Base-by-base conservation (phyloP, 2,329 filamentous ascomycete genomes). In the Cadophora sp. region DNA sequence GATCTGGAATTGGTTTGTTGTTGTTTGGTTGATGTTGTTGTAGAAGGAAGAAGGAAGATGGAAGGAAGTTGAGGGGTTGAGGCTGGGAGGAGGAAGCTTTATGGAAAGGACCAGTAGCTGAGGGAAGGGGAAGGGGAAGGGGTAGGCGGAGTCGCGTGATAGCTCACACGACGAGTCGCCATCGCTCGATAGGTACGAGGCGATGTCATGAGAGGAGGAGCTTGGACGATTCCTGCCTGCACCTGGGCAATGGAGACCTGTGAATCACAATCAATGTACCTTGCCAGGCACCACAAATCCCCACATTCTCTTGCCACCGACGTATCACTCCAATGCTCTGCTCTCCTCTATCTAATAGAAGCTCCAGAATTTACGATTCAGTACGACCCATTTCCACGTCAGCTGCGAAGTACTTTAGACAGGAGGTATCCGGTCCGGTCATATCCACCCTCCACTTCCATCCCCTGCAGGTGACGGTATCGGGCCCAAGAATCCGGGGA, bases 291-390 rank as follows among this genome's bases (percentile, higher is more conserved):
- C 43, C 43, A 45, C 16, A n/a, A n/a, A 6, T n/a, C 43, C 43
- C 16, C 50, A 43, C 55, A 59, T 62, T 59, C 39, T 41, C 13
- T 43, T 41, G n/a, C 50, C 43, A 58, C 43, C 59, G 51, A 59
- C 64, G 58, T 58, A 62, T 62, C 59, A 62, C 6, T 58, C 47
- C 47, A 76, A 73, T 45, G 71, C 66, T 30, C 27, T n/a, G 27
- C 27, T n/a, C 13, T 45, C 36, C 9, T 41, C 36, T 5, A 22
- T 39, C 39, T n/a, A 18, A 30, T 18, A 39, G 27, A 36, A n/a
- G 20, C 1, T 22, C 18, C 30, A 16, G 30, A 2, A 16, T 20
- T 22, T 33, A 56, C 33, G 53, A 56, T 39, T 56, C 53, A 56
- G n/a, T 39, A n/a, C 14, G 53, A 41, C 33, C 53, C 53, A 41